Base-by-base conservation (phyloP, 2,329 filamentous ascomycete genomes). In the Alternaria triticina region DNA sequence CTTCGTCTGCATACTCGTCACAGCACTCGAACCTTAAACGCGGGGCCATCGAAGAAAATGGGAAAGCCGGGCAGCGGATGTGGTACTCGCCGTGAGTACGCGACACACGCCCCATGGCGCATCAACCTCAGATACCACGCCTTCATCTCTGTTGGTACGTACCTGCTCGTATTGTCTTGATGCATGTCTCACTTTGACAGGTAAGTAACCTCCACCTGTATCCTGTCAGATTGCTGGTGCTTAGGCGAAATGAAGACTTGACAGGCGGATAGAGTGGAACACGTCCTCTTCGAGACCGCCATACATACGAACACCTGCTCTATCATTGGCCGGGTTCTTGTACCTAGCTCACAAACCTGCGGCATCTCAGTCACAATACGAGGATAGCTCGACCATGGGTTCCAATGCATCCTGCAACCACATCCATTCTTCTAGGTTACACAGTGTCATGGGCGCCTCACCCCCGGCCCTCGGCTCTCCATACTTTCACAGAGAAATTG, bases 231-330 rank as follows among this genome's bases (percentile, higher is more conserved):
- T 67, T 59, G 44, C 43, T 50, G 28, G 22, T 52, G 25, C 33
- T 57, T 49, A 36, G 36, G n/a, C 25, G 15, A 64, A 59, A 59
- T 17, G 50, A 62, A 47, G 49, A 49, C 60, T 57, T 61, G 47
- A 28, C 51, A 62, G 47, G 57, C 56, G 64, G 40, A 43, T 47
- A 54, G 28, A 47, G 56, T 70, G 61, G 44, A 45, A 65, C 61
- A 45, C 20, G 11, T 54, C 59, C 57, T 15, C 15, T 61, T 67
- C 46, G 50, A 63, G 66, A 62, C 33, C 57, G 62, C 57, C 62
- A 57, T 70, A 55, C 67, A 70, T 64, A 43, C 44, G 59, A 64
- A 33, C 60, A 15, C 47, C 62, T 49, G 56, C 60, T 45, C 17
- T 33, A 27, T 59, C 61, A 57, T 17, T 28, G 15, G 20, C 33